These are phyloP conservation scores for Parascedosporium putredinis DNA, from an alignment of 2,329 filamentous ascomycete species.

Conservation along the genomic window DNA sequence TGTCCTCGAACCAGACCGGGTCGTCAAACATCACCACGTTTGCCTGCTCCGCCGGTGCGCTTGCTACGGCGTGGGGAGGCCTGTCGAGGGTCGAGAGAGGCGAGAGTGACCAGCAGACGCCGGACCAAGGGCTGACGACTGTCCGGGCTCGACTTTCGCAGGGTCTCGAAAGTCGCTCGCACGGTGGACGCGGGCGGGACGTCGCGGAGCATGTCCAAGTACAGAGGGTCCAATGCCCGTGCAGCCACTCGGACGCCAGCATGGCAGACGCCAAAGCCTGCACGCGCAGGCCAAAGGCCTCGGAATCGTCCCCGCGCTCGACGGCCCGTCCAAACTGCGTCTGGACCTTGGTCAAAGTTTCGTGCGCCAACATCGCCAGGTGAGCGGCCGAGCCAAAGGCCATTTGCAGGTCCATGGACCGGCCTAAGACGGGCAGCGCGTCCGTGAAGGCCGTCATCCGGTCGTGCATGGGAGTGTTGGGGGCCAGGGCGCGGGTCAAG, in stretches of 20 bases:
- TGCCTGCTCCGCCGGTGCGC: neutral
- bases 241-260: neutral
- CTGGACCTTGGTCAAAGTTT: neutral
- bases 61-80: neutral
- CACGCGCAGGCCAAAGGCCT: neutral
- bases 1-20: neutral
- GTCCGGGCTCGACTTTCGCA: neutral
- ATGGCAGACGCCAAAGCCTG: neutral
- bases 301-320: neutral
- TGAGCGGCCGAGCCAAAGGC: neutral
- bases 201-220: neutral
- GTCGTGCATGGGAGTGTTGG: neutral
- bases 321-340: neutral
- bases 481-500: neutral
- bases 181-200: neutral
- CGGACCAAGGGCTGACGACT: neutral
- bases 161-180: neutral
- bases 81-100: neutral
- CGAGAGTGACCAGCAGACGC: neutral
- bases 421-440: neutral
- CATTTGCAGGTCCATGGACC: neutral
- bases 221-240: neutral
- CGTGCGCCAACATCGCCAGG: neutral
- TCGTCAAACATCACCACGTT: neutral
- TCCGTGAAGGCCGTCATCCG: neutral